A percentile compares a stretch with the other conserved stretches of the same genome.
Conservation (phyloP, 805 yeast genomes). For the Metschnikowia shivogae region DNA sequence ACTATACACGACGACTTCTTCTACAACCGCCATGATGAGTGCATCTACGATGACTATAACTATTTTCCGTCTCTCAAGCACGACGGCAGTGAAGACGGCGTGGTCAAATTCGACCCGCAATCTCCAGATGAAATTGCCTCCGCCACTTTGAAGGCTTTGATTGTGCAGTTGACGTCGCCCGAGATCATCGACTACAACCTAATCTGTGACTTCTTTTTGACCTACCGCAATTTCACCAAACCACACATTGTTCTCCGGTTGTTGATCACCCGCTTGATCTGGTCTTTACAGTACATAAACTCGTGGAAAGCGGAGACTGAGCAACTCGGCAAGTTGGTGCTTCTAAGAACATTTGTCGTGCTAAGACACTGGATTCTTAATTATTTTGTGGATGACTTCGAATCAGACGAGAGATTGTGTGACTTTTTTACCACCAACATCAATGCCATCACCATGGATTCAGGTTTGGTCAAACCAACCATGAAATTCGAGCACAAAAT, state of each 20-base stretch:
- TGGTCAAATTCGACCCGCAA: slow-evolving; percentile 33
- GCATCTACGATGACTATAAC: slow-evolving; percentile 34
- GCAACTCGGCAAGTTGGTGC: slow-evolving; percentile 57
- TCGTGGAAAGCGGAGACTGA: slow-evolving; percentile 22
- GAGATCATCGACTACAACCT: slow-evolving; percentile 70
- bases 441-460: slow-evolving; percentile 34
- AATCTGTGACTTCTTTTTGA: slow-evolving; percentile 80
- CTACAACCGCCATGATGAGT: slow-evolving; percentile 36
- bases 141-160: slow-evolving; percentile 43
- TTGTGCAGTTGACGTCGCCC: slow-evolving; percentile 67
- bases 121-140: slow-evolving; percentile 31
- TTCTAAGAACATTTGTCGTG: slow-evolving; percentile 80
- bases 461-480: slow-evolving; percentile 25
- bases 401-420: slow-evolving; percentile 28
- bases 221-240: slow-evolving; percentile 68
- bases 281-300: slow-evolving; percentile 57
- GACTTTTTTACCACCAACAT: slow-evolving; percentile 46
- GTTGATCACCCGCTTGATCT: slow-evolving; percentile 60
- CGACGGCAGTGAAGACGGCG: slow-evolving; percentile 9
- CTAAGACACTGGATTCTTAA: slow-evolving; percentile 87
- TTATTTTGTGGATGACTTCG: slow-evolving; percentile 79
- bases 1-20: slow-evolving; percentile 16
- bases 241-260: slow-evolving; percentile 56
- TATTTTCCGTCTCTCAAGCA: slow-evolving; percentile 30
- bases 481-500: slow-evolving; percentile 36